A percentile compares a stretch with the other conserved stretches of the same genome.
These are phyloP conservation scores for Metschnikowia orientalis DNA, from an alignment of 805 yeast genomes.

Conservation along the genomic window DNA sequence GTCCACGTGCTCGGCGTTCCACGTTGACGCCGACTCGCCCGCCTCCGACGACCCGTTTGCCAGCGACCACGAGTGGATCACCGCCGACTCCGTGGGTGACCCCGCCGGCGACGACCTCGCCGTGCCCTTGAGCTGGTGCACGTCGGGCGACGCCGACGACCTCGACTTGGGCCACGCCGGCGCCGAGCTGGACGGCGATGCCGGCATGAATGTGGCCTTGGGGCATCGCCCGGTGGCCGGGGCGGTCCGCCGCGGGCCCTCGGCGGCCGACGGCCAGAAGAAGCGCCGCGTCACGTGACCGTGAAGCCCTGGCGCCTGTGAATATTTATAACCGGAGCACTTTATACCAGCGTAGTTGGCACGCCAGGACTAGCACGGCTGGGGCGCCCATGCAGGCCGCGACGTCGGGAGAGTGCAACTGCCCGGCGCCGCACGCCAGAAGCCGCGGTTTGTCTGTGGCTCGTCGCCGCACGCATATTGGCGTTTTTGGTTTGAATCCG, in stretches of 20 bases:
- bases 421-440: no score
- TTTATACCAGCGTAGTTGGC: no score
- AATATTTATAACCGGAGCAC: no score
- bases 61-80: slow-evolving; percentile 12
- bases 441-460: no score
- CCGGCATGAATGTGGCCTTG: slow-evolving; percentile 42
- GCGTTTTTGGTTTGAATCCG: no score
- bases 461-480: no score
- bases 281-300: slow-evolving; percentile 5
- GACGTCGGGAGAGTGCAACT: no score
- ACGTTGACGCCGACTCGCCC: slow-evolving; percentile 25
- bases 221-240: slow-evolving; percentile 37
- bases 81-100: slow-evolving; percentile 10
- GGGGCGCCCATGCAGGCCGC: no score
- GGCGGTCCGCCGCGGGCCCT: slow-evolving; percentile 24
- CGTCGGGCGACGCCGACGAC: slow-evolving; percentile 37
- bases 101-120: slow-evolving; percentile 15
- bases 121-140: slow-evolving; percentile 26
- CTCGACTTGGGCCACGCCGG: slow-evolving; percentile 24
- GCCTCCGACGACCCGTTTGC: slow-evolving; percentile 17
- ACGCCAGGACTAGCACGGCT: no score
- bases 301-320: no score
- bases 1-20: slow-evolving; percentile 36
- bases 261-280: slow-evolving; percentile 14
- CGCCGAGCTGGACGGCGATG: slow-evolving; percentile 22